phyloP scores from a whole-genome alignment of 441 rosid genomes.

The Codiaeum variegatum region DNA sequence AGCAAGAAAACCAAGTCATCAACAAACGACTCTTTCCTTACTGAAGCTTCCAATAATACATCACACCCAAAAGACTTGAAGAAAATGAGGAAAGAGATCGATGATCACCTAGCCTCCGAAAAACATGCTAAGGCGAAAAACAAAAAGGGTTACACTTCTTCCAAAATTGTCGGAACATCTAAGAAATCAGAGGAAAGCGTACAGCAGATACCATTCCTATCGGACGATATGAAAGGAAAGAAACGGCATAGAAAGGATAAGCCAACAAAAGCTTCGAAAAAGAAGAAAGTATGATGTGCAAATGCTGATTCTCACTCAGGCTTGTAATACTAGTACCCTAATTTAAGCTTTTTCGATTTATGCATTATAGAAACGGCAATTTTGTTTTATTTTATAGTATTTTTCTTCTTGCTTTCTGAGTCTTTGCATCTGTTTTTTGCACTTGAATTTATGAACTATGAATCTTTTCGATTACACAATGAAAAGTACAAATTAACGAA shows the following conservation, averaged over 20 bases:
- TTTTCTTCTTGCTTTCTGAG: neutral
- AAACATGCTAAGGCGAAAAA: slow-evolving; percentile 6
- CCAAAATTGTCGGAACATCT: slow-evolving; percentile 22
- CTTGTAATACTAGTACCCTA: slow-evolving; percentile 3
- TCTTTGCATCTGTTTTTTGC: neutral
- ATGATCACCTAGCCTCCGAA: slow-evolving; percentile 32
- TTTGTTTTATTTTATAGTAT: neutral
- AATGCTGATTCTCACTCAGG: slow-evolving; percentile 7
- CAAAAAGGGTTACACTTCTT: slow-evolving; percentile 24
- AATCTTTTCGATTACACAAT: neutral
- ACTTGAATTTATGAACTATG: neutral
- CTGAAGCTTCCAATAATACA: slow-evolving; percentile 40
- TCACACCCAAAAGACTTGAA: slow-evolving; percentile 35
- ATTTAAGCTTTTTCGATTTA: neutral
- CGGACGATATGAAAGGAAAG: slow-evolving; percentile 40
- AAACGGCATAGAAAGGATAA: slow-evolving; percentile 34
- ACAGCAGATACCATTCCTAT: slow-evolving; percentile 41
- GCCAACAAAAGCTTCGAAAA: slow-evolving; percentile 23
- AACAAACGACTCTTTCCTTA: slow-evolving; percentile 39
- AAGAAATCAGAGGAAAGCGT: slow-evolving; percentile 33
- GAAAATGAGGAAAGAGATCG: slow-evolving; percentile 52
- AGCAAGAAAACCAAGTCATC: slow-evolving; percentile 33
- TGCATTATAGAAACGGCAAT: neutral
- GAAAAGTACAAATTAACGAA: slow-evolving; percentile 12
- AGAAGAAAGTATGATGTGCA: slow-evolving; percentile 34